Evolutionary conservation across 2,329 filamentous ascomycete genomes (phyloP).

Genomic region (Clonostachys sp.): DNA sequence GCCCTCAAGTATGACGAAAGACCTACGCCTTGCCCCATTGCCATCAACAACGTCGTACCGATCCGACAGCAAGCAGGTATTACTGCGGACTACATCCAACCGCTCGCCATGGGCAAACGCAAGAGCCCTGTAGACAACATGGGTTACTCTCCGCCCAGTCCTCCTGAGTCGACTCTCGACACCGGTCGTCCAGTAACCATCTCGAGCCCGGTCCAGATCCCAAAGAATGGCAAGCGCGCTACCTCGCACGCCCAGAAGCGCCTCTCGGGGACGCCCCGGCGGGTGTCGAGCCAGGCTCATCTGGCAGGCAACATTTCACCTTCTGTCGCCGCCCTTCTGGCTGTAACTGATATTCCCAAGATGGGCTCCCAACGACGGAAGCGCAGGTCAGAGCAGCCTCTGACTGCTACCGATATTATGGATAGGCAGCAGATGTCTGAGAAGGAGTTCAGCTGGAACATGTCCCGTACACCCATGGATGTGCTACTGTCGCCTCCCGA

Average conservation of each 20-base stretch:
- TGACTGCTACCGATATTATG: slow-evolving; percentile 54
- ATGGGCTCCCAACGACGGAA: slow-evolving; percentile 30
- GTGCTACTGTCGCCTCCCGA: slow-evolving; percentile 56
- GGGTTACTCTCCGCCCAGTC: slow-evolving; percentile 16
- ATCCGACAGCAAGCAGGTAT: slow-evolving; percentile 13
- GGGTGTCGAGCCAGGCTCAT: slow-evolving; percentile 34
- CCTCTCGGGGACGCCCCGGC: slow-evolving; percentile 25
- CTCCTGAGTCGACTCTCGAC: slow-evolving; percentile 16
- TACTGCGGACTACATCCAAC: too few relatives aligned
- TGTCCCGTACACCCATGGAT: slow-evolving; percentile 52
- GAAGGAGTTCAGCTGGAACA: slow-evolving; percentile 51
- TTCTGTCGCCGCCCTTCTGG: slow-evolving; percentile 56
- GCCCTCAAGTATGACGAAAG: background rate
- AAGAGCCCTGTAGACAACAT: slow-evolving; percentile 20
- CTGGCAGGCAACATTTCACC: slow-evolving; percentile 51
- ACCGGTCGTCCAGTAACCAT: slow-evolving; percentile 22
- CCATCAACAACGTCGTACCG: background rate
- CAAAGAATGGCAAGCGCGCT: slow-evolving; percentile 32
- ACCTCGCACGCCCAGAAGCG: slow-evolving; percentile 28
- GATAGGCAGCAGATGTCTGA: slow-evolving; percentile 49
- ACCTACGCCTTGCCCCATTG: background rate
- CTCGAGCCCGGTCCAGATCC: slow-evolving; percentile 52
- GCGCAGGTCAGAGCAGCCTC: slow-evolving; percentile 13
- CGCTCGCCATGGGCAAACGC: slow-evolving; percentile 21
- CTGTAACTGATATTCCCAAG: slow-evolving; percentile 56